Evolutionary conservation across 2,329 filamentous ascomycete species (phyloP).

Genomic region (Cladorrhinum sp.): DNA sequence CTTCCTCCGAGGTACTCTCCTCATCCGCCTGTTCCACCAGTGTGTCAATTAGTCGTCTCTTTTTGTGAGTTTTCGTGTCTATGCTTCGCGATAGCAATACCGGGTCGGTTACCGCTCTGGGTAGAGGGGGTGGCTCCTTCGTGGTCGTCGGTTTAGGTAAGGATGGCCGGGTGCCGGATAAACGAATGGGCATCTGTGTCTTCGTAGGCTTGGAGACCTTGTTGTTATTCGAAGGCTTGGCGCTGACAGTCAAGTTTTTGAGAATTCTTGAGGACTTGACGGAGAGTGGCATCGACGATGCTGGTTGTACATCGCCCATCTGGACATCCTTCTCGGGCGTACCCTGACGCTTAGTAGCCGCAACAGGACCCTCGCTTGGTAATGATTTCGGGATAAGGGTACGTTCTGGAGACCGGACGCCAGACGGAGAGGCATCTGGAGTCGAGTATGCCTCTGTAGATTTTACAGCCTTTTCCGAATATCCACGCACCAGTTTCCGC

Average conservation of each 20-base stretch:
- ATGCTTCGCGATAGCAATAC: not conserved
- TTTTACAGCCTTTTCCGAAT: slow-evolving; percentile 20
- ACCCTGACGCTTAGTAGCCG: slow-evolving; percentile 4
- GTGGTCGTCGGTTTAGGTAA: slow-evolving; percentile 3
- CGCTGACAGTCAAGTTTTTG: slow-evolving; percentile 24
- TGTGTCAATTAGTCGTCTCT: slow-evolving; percentile 42
- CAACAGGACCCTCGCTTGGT: slow-evolving; percentile 5
- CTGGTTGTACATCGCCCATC: slow-evolving; percentile 18
- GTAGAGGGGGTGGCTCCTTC: slow-evolving; percentile 11
- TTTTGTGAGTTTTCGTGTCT: slow-evolving; percentile 10
- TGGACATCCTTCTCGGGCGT: slow-evolving; percentile 23
- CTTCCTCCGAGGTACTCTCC: slow-evolving; percentile 33
- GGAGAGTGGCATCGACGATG: slow-evolving; percentile 21
- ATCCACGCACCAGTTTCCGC: slow-evolving; percentile 22
- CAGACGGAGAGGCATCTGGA: slow-evolving; percentile 26
- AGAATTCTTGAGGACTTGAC: slow-evolving; percentile 25
- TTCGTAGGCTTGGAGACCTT: slow-evolving; percentile 12
- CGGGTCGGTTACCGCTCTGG: not conserved
- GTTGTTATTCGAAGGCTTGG: slow-evolving; percentile 2
- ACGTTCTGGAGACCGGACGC: slow-evolving; percentile 9
- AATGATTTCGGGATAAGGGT: slow-evolving; percentile 12
- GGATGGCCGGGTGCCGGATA: slow-evolving; percentile 15
- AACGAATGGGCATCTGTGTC: slow-evolving; percentile 28
- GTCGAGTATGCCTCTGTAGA: slow-evolving; percentile 24
- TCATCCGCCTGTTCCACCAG: slow-evolving; percentile 40